phyloP scores from a whole-genome alignment of 2,329 filamentous ascomycete genomes.

The Fusarium fracticaudum region DNA sequence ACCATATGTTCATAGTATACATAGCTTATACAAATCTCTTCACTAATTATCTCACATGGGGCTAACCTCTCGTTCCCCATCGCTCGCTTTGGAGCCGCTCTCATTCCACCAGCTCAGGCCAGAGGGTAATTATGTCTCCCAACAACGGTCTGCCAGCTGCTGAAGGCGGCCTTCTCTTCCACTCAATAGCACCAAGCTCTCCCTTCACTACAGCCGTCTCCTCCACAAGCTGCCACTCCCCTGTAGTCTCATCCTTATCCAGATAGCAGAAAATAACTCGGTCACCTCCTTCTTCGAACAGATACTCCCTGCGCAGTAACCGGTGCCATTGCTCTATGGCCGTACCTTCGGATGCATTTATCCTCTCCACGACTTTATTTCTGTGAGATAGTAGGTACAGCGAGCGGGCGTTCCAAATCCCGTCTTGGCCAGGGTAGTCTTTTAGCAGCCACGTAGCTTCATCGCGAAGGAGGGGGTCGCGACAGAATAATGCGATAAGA shows the following conservation, averaged over 20 bases:
- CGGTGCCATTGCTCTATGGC: slow-evolving; percentile 46
- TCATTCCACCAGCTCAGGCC: slow-evolving; percentile 4
- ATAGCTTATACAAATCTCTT: background rate
- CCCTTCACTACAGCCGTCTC: slow-evolving; percentile 22
- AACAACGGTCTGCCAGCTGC: slow-evolving; percentile 25
- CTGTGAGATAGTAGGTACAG: slow-evolving; percentile 42
- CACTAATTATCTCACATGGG: background rate
- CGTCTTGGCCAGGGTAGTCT: slow-evolving; percentile 49
- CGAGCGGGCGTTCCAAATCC: slow-evolving; percentile 44
- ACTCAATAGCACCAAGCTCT: slow-evolving; percentile 19
- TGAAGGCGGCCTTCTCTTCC: slow-evolving; percentile 29
- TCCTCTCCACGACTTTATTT: slow-evolving; percentile 42
- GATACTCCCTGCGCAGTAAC: slow-evolving; percentile 47
- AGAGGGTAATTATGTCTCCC: slow-evolving; percentile 17
- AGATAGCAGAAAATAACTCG: slow-evolving; percentile 46
- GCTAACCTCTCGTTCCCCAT: background rate
- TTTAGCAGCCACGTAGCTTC: slow-evolving; percentile 45
- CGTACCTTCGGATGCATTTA: slow-evolving; percentile 43
- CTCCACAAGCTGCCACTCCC: slow-evolving; percentile 32
- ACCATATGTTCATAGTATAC: too few species aligned
- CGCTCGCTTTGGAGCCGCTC: background rate
- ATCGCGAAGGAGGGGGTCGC: slow-evolving; percentile 46
- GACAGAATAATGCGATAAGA: slow-evolving; percentile 42
- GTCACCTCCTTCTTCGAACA: slow-evolving; percentile 49
- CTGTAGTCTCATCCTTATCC: slow-evolving; percentile 31